These are phyloP conservation scores for Candida sphagnicola DNA, from an alignment of 805 yeast species.

Conservation along the genomic window DNA sequence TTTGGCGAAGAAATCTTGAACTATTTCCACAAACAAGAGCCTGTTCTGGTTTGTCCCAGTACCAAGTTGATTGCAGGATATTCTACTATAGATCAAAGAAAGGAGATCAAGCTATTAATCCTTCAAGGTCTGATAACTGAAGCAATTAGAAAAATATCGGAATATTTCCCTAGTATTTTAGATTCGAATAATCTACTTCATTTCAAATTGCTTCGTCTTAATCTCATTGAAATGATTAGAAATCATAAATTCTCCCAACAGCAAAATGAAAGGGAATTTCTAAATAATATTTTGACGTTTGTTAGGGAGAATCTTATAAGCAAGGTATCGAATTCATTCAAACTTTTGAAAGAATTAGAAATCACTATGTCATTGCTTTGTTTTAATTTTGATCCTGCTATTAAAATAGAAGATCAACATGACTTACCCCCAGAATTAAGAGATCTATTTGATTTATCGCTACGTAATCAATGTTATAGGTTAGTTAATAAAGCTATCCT, in stretches of 20 bases:
- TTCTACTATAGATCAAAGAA: constrained; percentile 49
- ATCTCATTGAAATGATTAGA: constrained; percentile 77
- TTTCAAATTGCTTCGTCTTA: constrained; percentile 67
- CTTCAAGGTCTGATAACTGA: constrained; percentile 56
- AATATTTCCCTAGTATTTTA: constrained; percentile 58
- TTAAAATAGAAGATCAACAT: constrained; percentile 28
- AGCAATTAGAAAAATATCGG: constrained; percentile 56
- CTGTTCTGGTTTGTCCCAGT: neutral
- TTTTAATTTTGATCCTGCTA: constrained; percentile 38
- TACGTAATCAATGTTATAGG: constrained; percentile 64
- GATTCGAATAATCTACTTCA: constrained; percentile 63
- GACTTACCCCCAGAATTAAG: constrained; percentile 54
- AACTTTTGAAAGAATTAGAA: constrained; percentile 69
- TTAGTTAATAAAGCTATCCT: constrained; percentile 63
- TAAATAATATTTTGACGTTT: constrained; percentile 51
- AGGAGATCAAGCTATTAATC: constrained; percentile 49
- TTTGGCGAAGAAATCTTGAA: constrained; percentile 9
- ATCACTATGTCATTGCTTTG: constrained; percentile 77
- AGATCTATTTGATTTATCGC: constrained; percentile 52
- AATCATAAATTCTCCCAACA: constrained; percentile 27
- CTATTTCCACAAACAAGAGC: constrained; percentile 7
- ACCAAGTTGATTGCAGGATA: constrained; percentile 32
- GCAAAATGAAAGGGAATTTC: constrained; percentile 32
- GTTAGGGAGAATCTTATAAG: constrained; percentile 59
- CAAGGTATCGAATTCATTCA: constrained; percentile 54